Evolutionary conservation across 352 stramenopile genomes (phyloP), one percentile per base, ranked within the genome.

Genomic region (Globisporangium paroecandrum): DNA sequence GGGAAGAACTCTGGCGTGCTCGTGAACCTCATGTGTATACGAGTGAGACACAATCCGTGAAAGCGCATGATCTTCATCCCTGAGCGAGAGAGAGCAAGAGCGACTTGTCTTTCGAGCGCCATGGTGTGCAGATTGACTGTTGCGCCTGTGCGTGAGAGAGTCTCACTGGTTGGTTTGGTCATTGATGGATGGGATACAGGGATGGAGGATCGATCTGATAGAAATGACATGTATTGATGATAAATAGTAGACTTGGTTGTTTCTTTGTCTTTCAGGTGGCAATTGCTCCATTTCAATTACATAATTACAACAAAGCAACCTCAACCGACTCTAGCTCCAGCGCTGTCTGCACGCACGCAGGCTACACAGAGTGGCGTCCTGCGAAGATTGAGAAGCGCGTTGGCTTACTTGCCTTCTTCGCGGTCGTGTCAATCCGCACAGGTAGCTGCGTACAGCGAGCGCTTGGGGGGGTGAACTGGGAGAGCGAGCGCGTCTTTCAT

Each of bases 321-420:
- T 53, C 66, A 63, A 71, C 66, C 59, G 66, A 71, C 66, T 71
- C 59, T 55, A 62, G 51, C 62, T 25, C 43, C 47, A 56, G 56
- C 43, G 18, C 18, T 25, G 38, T 22, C n/a, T 13, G 34, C 38
- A 22, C 13, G n/a, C 24, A 15, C 13, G n/a, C 12, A 27, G 9
- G 15, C 38, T 58, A 29, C 24, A 58, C 27, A 34, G 55, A 38
- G 29, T 49, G 41, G 47, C 3, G 47, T 43, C 20, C 20, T 41
- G 32, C 29, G 55, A 43, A 61, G 55, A 29, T n/a, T 41, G n/a
- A n/a, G 55, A 43, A 61, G 55, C 6, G 49, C 22, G n/a, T 25
- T 18, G 20, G 20, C 55, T n/a, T 1, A 9, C 55, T n/a, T 1
- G 38, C 15, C 36, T 4, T 46, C 38, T 8, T 56, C 49, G n/a